Evolutionary conservation across 179 eudicot genomes (phyloP).

Genomic region (Drosera spatulata): DNA sequence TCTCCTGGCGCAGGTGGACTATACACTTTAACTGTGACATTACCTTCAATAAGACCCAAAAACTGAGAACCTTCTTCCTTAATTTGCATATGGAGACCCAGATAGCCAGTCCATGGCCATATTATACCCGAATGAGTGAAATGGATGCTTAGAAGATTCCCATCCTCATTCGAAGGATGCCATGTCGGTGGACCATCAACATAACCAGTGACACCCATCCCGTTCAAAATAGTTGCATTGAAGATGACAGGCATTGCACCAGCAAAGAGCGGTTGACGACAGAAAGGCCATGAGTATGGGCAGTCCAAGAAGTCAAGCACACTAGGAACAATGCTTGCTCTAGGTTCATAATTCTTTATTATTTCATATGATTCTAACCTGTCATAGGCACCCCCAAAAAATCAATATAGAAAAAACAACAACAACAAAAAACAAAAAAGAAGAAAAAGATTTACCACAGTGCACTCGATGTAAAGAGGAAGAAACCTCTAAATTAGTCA

Average conservation of each 20-base stretch:
- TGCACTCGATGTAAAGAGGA: too few species aligned
- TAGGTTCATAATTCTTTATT: slow-evolving; percentile 70
- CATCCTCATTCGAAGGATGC: slow-evolving; percentile 86
- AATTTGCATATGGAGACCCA: slow-evolving; percentile 92
- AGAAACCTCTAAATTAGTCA: background rate
- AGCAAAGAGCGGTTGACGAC: slow-evolving; percentile 95
- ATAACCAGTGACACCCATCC: slow-evolving; percentile 94
- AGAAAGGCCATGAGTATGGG: slow-evolving; percentile 98
- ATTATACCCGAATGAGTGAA: slow-evolving; percentile 81
- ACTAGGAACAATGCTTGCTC: slow-evolving; percentile 84
- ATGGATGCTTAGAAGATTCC: slow-evolving; percentile 79
- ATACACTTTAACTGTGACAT: slow-evolving; percentile 57
- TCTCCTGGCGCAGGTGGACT: slow-evolving; percentile 87
- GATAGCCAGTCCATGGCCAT: slow-evolving; percentile 99
- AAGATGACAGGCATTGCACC: slow-evolving; percentile 98
- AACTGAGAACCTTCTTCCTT: slow-evolving; percentile 94
- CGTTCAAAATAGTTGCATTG: slow-evolving; percentile 84
- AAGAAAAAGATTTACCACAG: background rate
- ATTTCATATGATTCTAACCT: slow-evolving; percentile 94
- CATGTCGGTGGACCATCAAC: slow-evolving; percentile 68
- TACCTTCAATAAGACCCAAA: slow-evolving; percentile 83
- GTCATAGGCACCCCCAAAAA: slow-evolving; percentile 18
- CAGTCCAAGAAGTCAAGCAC: slow-evolving; percentile 79
- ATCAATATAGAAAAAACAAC: slow-evolving; percentile 7
- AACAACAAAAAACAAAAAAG: background rate